These are phyloP conservation scores for Fusarium equiseti DNA, from an alignment of 2,329 filamentous ascomycete genomes.

Conservation along the genomic window DNA sequence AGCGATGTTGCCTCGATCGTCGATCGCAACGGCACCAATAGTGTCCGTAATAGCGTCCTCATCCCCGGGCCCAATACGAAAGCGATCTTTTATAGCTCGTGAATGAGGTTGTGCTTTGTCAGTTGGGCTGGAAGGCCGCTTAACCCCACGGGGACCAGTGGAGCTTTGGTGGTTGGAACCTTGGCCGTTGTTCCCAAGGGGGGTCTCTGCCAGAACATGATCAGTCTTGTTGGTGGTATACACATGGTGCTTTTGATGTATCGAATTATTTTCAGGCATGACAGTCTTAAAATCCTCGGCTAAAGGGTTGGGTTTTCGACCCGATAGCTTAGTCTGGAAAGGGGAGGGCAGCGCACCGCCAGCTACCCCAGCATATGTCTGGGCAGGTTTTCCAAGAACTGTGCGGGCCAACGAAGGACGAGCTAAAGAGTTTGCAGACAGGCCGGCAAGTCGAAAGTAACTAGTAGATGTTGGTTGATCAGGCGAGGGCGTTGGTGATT, in stretches of 20 bases:
- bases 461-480: constrained; percentile 31
- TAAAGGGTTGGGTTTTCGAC: constrained; percentile 19
- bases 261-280: constrained; percentile 8
- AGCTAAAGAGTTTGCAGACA: constrained; percentile 21
- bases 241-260: constrained; percentile 11
- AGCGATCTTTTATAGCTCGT: constrained; percentile 35
- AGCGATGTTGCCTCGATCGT: constrained; percentile 86
- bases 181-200: neutral
- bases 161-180: constrained; percentile 16
- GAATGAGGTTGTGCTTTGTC: constrained; percentile 24
- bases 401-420: constrained; percentile 18
- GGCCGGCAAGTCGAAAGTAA: constrained; percentile 37
- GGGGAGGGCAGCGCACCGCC: constrained; percentile 22
- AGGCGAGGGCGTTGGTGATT: constrained; percentile 32
- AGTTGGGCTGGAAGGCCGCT: constrained; percentile 50
- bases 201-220: constrained; percentile 26
- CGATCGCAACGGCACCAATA: constrained; percentile 94
- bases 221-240: constrained; percentile 32
- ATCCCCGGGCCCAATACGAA: constrained; percentile 42
- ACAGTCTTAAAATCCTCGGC: constrained; percentile 12
- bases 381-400: constrained; percentile 28
- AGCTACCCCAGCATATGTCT: constrained; percentile 33
- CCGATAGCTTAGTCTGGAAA: constrained; percentile 13
- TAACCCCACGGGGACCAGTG: constrained; percentile 50
- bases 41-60: constrained; percentile 87